These are phyloP conservation scores for Suillus tomentosus DNA, from an alignment of 768 basidiomycete genomes.

Conservation along the genomic window DNA sequence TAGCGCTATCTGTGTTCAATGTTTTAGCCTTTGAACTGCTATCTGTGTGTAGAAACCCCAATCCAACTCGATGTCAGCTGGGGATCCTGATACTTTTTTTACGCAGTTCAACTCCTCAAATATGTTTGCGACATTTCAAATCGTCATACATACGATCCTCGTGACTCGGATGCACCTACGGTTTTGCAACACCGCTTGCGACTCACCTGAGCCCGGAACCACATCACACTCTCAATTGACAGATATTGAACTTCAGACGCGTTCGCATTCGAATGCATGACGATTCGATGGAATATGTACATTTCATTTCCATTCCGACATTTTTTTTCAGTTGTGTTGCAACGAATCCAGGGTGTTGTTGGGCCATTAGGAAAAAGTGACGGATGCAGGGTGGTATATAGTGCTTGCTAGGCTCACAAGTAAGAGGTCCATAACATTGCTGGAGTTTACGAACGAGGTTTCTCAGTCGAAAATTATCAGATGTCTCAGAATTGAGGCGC, in stretches of 20 bases:
- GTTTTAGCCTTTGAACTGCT: not conserved
- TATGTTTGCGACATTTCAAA: not conserved
- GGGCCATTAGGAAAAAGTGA: not conserved
- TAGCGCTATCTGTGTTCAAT: not conserved
- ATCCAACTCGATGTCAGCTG: not conserved
- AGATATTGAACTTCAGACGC: not conserved
- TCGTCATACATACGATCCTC: not conserved
- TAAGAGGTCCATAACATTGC: no score
- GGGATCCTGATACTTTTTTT: not conserved
- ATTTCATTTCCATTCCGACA: not conserved
- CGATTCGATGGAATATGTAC: not conserved
- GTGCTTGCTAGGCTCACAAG: not conserved
- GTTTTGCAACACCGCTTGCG: not conserved
- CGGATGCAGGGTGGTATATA: not conserved
- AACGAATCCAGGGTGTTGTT: not conserved
- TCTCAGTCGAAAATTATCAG: no score
- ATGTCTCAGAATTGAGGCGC: no score
- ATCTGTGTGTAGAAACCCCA: not conserved
- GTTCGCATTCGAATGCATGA: not conserved
- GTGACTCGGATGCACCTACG: conserved; percentile 3
- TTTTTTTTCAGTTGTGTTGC: not conserved
- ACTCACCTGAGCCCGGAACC: not conserved
- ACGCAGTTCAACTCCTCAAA: not conserved
- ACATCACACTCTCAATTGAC: not conserved
- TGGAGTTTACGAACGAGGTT: no score